Conservation (phyloP, 768 basidiomycete species). For the Serendipita sp. region DNA sequence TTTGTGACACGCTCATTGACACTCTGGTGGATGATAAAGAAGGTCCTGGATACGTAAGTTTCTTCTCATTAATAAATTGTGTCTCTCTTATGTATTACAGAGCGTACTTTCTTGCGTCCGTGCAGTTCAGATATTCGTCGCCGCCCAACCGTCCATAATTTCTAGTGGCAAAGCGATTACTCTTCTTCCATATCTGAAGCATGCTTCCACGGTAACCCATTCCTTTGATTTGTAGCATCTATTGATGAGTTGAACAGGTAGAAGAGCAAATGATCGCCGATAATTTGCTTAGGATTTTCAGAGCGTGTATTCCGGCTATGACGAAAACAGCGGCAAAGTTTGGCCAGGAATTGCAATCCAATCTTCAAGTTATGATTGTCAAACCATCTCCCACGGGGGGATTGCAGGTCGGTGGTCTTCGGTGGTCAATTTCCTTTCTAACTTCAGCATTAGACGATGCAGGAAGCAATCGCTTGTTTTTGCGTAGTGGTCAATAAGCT, state of each 20-base stretch:
- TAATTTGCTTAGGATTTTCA: conserved; percentile 77
- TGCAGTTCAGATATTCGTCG: conserved; percentile 68
- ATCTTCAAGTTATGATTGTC: conserved; percentile 81
- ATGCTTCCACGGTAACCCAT: conserved; percentile 48
- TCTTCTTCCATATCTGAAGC: conserved; percentile 80
- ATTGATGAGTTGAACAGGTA: conserved; percentile 25
- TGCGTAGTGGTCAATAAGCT: conserved; percentile 70
- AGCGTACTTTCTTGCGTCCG: conserved; percentile 70
- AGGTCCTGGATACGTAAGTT: conserved; percentile 56
- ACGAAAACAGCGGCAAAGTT: conserved; percentile 82
- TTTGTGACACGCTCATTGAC: conserved; percentile 76
- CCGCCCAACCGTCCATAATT: conserved; percentile 72
- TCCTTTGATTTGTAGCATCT: background rate
- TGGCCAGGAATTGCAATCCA: conserved; percentile 64
- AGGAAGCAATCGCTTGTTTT: conserved; percentile 87
- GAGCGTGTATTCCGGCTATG: conserved; percentile 70
- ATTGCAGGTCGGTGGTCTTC: conserved; percentile 35
- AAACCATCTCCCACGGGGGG: conserved; percentile 60
- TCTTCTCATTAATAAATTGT: background rate
- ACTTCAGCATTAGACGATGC: conserved; percentile 41
- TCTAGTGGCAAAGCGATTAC: conserved; percentile 70
- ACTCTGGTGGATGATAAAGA: conserved; percentile 76
- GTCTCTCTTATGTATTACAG: conserved; percentile 23
- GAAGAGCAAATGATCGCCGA: conserved; percentile 79
- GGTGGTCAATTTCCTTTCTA: background rate